Evolutionary conservation across 345 rosid species (phyloP).

Genomic region (Zanthoxylum bungeanum): DNA sequence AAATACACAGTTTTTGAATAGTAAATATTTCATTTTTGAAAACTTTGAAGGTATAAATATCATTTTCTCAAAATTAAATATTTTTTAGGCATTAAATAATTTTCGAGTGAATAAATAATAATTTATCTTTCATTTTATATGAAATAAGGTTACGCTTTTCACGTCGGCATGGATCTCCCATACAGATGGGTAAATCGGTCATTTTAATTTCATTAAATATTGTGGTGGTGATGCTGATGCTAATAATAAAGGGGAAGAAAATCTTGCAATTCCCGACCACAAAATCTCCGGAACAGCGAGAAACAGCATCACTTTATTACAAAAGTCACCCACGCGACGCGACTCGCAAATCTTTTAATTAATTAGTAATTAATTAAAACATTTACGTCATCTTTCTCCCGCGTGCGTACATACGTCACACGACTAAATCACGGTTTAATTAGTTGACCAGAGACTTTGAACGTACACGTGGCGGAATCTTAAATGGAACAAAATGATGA

Average conservation of each 20-base stretch:
- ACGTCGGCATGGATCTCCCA: too few relatives aligned
- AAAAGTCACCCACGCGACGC: constrained; percentile 39
- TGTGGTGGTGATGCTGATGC: too few relatives aligned
- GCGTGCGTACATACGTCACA: constrained; percentile 1
- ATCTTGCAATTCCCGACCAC: constrained; percentile 41
- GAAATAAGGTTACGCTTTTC: too few relatives aligned
- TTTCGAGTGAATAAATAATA: too few relatives aligned
- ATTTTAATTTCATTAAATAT: neutral
- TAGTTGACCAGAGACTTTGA: neutral
- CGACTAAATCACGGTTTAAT: neutral
- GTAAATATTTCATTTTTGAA: too few relatives aligned
- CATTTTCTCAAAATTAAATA: too few relatives aligned
- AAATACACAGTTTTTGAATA: too few relatives aligned
- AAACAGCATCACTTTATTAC: constrained; percentile 29
- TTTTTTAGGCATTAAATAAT: too few relatives aligned
- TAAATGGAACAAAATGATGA: too few relatives aligned
- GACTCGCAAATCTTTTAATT: constrained; percentile 20
- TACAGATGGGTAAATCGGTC: too few relatives aligned
- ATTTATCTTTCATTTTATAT: too few relatives aligned
- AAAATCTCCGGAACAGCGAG: constrained; percentile 37
- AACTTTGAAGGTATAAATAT: too few relatives aligned
- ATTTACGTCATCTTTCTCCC: constrained; percentile 11
- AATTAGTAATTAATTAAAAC: neutral
- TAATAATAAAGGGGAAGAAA: constrained; percentile 10
- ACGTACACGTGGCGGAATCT: constrained; percentile 27